These are phyloP conservation scores for Prunus mongolica DNA, from an alignment of 306 rosid genomes.

Conservation along the genomic window DNA sequence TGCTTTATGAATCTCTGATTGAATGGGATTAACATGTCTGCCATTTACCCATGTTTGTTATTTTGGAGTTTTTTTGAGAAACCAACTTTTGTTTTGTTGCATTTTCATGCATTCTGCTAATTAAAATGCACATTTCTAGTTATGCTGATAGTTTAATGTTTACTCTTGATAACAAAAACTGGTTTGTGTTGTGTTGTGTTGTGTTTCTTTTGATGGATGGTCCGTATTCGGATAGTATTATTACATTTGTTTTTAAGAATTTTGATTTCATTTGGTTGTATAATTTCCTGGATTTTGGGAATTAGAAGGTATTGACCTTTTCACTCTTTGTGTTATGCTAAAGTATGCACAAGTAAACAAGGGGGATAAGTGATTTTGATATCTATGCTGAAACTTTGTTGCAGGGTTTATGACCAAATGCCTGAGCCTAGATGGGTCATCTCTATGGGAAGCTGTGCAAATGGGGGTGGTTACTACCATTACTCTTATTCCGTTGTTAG, in stretches of 20 bases:
- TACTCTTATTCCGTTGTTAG: slow-evolving; percentile 92
- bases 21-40: neutral
- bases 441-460: slow-evolving; percentile 99
- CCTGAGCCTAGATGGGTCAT: slow-evolving; percentile 98
- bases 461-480: slow-evolving; percentile 99
- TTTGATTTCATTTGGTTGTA: neutral
- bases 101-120: neutral
- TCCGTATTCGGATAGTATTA: neutral
- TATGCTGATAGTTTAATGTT: slow-evolving; percentile 1
- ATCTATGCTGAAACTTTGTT: slow-evolving; percentile 12
- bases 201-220: neutral
- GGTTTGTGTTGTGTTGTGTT: neutral
- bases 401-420: slow-evolving; percentile 99
- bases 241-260: neutral
- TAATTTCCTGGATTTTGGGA: neutral
- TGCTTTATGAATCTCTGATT: neutral
- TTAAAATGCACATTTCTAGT: neutral
- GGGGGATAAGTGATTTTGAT: neutral
- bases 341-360: neutral
- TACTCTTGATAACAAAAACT: neutral
- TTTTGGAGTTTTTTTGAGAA: neutral
- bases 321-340: neutral
- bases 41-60: neutral
- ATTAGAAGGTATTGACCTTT: neutral
- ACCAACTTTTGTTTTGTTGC: neutral